A percentile compares a stretch with the other conserved stretches of the same genome.
These are phyloP conservation scores for Candida sp. DNA, from an alignment of 1,139 yeast species.

Conservation along the genomic window DNA sequence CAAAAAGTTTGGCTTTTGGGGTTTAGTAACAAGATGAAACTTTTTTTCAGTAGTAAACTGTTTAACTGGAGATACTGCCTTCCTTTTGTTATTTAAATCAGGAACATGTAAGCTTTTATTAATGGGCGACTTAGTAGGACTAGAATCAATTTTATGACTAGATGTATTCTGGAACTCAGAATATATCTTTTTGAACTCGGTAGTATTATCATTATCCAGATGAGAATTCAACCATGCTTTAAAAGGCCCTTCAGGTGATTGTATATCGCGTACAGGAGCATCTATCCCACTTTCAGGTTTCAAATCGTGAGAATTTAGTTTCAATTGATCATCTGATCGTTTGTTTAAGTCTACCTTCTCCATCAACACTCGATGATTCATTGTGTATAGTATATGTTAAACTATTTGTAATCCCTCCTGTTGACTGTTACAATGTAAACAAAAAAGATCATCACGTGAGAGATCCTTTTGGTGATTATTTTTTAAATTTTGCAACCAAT, in stretches of 20 bases:
- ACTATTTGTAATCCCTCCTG: too few relatives aligned
- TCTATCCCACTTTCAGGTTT: too few relatives aligned
- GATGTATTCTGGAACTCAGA: not conserved
- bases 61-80: constrained; percentile 2
- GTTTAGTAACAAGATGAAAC: too few relatives aligned
- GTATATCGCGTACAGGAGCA: too few relatives aligned
- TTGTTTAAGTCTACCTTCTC: not conserved
- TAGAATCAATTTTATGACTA: not conserved
- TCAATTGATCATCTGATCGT: too few relatives aligned
- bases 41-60: not conserved
- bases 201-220: not conserved
- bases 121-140: not conserved
- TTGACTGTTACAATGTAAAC: not conserved
- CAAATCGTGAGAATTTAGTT: too few relatives aligned
- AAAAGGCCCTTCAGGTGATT: too few relatives aligned
- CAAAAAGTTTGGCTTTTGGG: not conserved
- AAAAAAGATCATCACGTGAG: not conserved
- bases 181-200: not conserved
- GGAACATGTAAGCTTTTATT: too few relatives aligned
- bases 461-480: not conserved
- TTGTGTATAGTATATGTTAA: not conserved
- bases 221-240: too few relatives aligned
- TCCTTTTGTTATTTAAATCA: not conserved
- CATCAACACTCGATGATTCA: not conserved
- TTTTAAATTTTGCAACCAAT: too few relatives aligned